Conservation (phyloP, 2,329 filamentous ascomycete genomes). For the Trichoderma atrobrunneum region DNA sequence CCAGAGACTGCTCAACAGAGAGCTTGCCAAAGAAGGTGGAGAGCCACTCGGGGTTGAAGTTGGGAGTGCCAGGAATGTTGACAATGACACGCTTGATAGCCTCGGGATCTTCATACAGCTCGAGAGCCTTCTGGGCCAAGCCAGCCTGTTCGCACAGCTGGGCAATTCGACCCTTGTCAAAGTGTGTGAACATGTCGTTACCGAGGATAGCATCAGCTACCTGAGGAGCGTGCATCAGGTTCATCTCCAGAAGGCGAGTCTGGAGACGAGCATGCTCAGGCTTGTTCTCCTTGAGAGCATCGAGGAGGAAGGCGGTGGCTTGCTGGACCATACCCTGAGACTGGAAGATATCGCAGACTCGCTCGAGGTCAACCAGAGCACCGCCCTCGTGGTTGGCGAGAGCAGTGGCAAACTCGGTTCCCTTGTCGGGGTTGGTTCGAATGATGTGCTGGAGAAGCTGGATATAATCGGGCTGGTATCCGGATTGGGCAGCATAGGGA, state of each 20-base stretch:
- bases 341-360: slow-evolving; percentile 96
- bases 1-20: slow-evolving; percentile 90
- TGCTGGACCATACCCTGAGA: slow-evolving; percentile 97
- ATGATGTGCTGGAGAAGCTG: slow-evolving; percentile 89
- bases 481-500: slow-evolving; percentile 78
- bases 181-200: slow-evolving; percentile 98
- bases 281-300: slow-evolving; percentile 91
- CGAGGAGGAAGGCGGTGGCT: slow-evolving; percentile 94
- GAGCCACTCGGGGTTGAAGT: slow-evolving; percentile 88
- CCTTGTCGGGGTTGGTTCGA: slow-evolving; percentile 87
- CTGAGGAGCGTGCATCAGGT: slow-evolving; percentile 91
- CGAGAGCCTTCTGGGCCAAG: slow-evolving; percentile 79
- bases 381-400: slow-evolving; percentile 87
- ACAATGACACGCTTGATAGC: slow-evolving; percentile 87
- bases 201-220: slow-evolving; percentile 96
- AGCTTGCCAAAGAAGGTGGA: slow-evolving; percentile 90
- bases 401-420: slow-evolving; percentile 88
- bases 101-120: slow-evolving; percentile 89
- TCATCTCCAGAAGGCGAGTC: slow-evolving; percentile 96
- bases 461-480: slow-evolving; percentile 95
- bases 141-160: slow-evolving; percentile 91
- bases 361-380: slow-evolving; percentile 85
- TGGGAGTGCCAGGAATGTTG: slow-evolving; percentile 77
- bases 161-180: slow-evolving; percentile 86
- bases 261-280: slow-evolving; percentile 92